phyloP scores from a whole-genome alignment of 2,329 filamentous ascomycete species.

The Epichloe bromicola region DNA sequence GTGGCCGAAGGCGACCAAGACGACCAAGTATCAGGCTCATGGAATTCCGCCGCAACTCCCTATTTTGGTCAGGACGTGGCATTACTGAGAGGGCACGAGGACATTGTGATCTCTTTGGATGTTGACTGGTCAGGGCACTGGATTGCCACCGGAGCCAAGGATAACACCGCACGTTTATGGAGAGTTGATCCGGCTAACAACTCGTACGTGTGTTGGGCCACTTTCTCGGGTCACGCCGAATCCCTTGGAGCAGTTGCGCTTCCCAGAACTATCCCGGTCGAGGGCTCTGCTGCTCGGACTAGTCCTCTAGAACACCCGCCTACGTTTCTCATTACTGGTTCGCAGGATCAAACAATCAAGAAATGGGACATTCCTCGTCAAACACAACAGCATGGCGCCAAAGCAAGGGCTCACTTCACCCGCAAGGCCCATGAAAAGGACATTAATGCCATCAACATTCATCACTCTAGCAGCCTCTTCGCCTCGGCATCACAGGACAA shows the following conservation, averaged over 20 bases:
- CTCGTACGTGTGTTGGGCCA: slow-evolving; percentile 67
- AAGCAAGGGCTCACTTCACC: slow-evolving; percentile 62
- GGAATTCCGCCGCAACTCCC: slow-evolving; percentile 18
- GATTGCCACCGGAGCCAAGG: slow-evolving; percentile 92
- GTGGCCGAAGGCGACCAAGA: slow-evolving; percentile 31
- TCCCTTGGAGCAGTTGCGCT: slow-evolving; percentile 83
- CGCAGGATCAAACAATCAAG: slow-evolving; percentile 91
- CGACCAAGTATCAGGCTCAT: slow-evolving; percentile 11
- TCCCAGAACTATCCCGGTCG: slow-evolving; percentile 54
- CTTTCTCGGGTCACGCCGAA: slow-evolving; percentile 85
- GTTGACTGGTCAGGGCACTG: slow-evolving; percentile 95
- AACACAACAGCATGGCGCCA: slow-evolving; percentile 27
- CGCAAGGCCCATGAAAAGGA: slow-evolving; percentile 97
- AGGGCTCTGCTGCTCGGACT: slow-evolving; percentile 55
- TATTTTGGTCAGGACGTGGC: slow-evolving; percentile 88
- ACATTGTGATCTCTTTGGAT: slow-evolving; percentile 91
- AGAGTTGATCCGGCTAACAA: slow-evolving; percentile 62
- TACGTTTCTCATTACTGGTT: slow-evolving; percentile 76
- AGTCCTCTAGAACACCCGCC: slow-evolving; percentile 72
- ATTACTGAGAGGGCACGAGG: slow-evolving; percentile 76
- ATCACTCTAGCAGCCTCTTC: slow-evolving; percentile 63
- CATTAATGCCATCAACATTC: slow-evolving; percentile 86
- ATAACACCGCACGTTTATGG: slow-evolving; percentile 90
- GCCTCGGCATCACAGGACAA: slow-evolving; percentile 95
- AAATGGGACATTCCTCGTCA: slow-evolving; percentile 69